Conservation (phyloP, 495 filamentous ascomycete genomes). For the Apodospora peruviana region DNA sequence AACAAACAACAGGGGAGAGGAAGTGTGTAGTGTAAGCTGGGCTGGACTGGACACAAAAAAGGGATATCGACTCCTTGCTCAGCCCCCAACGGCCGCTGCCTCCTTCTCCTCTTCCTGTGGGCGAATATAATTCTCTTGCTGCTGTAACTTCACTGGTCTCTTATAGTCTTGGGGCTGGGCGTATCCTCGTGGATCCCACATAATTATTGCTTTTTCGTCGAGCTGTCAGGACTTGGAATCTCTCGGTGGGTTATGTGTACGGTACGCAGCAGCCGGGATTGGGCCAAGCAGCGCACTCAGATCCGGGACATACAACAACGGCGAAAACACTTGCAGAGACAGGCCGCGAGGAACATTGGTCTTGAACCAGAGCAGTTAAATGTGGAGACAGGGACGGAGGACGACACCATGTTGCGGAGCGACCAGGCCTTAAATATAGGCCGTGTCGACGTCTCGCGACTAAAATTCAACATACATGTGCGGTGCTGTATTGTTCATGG, state of each 20-base stretch:
- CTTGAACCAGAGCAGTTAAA: not conserved
- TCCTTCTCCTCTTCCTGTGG: constrained; percentile 1
- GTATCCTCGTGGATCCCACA: constrained; percentile 13
- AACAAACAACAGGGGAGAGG: too few relatives aligned
- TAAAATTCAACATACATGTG: not conserved
- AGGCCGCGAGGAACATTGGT: not conserved
- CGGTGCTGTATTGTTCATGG: not conserved
- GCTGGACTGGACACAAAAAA: not conserved
- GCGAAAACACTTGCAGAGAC: not conserved
- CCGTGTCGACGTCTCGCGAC: not conserved
- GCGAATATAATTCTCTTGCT: constrained; percentile 7
- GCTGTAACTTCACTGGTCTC: constrained; percentile 10
- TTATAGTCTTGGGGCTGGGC: constrained; percentile 8
- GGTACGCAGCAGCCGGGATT: not conserved
- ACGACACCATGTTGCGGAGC: not conserved
- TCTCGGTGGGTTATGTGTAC: not conserved
- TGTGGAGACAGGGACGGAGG: not conserved
- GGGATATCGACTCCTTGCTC: not conserved
- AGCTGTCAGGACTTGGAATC: not conserved
- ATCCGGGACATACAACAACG: not conserved
- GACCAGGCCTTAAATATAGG: not conserved
- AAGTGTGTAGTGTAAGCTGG: too few relatives aligned
- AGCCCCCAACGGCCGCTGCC: constrained; percentile 9
- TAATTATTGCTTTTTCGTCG: constrained; percentile 11
- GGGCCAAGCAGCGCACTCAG: not conserved